Conservation (phyloP, 345 rosid genomes). For the Gossypium turneri region DNA sequence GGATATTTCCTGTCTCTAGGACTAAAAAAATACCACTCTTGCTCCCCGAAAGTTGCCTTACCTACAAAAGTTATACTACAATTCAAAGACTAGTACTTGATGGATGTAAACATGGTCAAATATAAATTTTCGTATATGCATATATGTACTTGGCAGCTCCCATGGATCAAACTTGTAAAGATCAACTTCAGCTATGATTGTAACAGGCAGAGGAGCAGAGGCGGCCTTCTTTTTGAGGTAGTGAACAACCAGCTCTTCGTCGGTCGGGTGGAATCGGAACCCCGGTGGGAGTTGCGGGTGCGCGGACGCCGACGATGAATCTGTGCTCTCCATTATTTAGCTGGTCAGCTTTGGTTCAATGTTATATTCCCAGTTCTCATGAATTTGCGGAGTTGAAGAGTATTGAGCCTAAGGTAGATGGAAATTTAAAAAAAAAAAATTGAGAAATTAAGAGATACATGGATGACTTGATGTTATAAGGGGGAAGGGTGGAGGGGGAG, state of each 20-base stretch:
- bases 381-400: neutral
- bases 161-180: conserved; percentile 75
- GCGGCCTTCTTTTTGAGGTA: conserved; percentile 64
- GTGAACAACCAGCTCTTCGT: conserved; percentile 66
- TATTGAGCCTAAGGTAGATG: neutral
- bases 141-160: conserved; percentile 56
- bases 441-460: neutral
- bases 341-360: neutral
- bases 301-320: conserved; percentile 31
- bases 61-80: conserved; percentile 27
- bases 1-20: conserved; percentile 70
- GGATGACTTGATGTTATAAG: neutral
- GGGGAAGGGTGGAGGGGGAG: neutral
- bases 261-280: conserved; percentile 67
- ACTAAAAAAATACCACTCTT: conserved; percentile 73
- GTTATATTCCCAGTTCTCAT: neutral
- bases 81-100: neutral
- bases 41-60: conserved; percentile 71
- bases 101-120: conserved; percentile 1
- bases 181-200: conserved; percentile 70
- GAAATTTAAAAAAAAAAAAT: neutral
- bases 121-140: neutral
- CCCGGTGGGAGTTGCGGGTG: conserved; percentile 48
- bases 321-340: conserved; percentile 37
- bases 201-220: conserved; percentile 58